Evolutionary conservation across 768 basidiomycete species (phyloP), one percentile per base, ranked within the genome.

Genomic region (Chalciporus piperatus): DNA sequence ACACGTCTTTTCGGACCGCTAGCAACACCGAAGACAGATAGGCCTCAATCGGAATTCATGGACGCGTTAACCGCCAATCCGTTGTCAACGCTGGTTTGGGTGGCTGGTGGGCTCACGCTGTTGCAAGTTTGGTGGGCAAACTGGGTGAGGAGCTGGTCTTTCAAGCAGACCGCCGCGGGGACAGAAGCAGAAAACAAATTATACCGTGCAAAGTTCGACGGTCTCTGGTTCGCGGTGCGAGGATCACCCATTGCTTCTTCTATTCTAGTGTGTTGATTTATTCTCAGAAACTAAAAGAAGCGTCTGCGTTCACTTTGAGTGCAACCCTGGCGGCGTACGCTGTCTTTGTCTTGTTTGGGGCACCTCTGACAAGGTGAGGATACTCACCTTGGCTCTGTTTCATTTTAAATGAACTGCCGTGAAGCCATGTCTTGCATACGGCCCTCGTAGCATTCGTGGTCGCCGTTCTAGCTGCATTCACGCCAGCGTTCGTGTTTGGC

Each of bases 121-220:
- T 62, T 88, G 32, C 77, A 87, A 59, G 70, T 72, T 10, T 89
- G 85, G 84, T 93, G 89, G 87, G 84, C 78, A 2, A 79, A 78
- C 3, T 85, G 81, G 75, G 62, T 90, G 57, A 72, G 82, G 51
- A 61, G 70, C 20, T 88, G 84, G 86, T 77, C 72, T 63, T 73
- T 78, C 13, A 73, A 74, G 16, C 69, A 72, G 40, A 56, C 65
- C 0, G 51, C 74, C 33, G 65, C 74, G 28, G 76, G 76, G 8
- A 67, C 75, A 3, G 67, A 74, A 32, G 73, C 72, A 13, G 74
- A 79, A 54, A 71, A 70, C 49, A 72, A 65, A 52, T 51, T 76
- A n/a, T 73, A 78, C 39, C 76, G 69, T 53, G 68, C 65, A n/a
- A 62, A 62, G 41, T 64, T 72, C 37, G 64, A 80, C 38, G 55